These are phyloP conservation scores for Phytophthora sp. DNA, from an alignment of 352 stramenopile species.

Conservation along the genomic window DNA sequence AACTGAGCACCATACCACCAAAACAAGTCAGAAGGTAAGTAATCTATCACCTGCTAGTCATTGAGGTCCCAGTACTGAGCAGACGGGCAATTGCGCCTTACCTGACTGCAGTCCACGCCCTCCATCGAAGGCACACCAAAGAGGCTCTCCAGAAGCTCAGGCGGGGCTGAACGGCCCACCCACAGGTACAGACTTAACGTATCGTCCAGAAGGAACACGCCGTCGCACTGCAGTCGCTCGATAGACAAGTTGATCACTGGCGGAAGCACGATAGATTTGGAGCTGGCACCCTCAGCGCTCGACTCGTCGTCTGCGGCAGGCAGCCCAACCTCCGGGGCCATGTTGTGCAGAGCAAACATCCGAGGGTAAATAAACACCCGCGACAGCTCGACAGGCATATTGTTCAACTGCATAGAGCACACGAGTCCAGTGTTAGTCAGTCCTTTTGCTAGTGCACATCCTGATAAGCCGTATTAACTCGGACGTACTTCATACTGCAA, in stretches of 20 bases:
- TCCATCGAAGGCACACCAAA: conserved; percentile 96
- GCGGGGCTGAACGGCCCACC: conserved; percentile 92
- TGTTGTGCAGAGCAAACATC: conserved; percentile 96
- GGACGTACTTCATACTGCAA: conserved; percentile 84
- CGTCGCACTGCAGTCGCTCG: conserved; percentile 92
- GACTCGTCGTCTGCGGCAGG: conserved; percentile 57
- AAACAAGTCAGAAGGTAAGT: conserved; percentile 21
- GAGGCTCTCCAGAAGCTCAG: conserved; percentile 89
- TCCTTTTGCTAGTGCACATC: not conserved
- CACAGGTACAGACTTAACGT: conserved; percentile 96
- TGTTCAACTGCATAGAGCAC: conserved; percentile 74
- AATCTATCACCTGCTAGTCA: conserved; percentile 26
- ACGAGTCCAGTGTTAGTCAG: conserved; percentile 15
- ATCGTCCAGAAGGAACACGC: conserved; percentile 98
- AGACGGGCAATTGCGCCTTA: conserved; percentile 26
- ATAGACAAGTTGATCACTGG: conserved; percentile 95
- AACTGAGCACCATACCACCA: conserved; percentile 40
- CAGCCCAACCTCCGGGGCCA: conserved; percentile 89
- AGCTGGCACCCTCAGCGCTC: conserved; percentile 22
- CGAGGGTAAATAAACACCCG: conserved; percentile 97
- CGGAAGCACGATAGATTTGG: conserved; percentile 83
- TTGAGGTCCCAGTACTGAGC: conserved; percentile 1
- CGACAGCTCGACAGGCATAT: conserved; percentile 93
- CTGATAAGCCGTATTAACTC: not conserved
- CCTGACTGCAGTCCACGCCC: conserved; percentile 91